These are phyloP conservation scores for Xylaria telfairii DNA, from an alignment of 495 filamentous ascomycete species.

Conservation along the genomic window DNA sequence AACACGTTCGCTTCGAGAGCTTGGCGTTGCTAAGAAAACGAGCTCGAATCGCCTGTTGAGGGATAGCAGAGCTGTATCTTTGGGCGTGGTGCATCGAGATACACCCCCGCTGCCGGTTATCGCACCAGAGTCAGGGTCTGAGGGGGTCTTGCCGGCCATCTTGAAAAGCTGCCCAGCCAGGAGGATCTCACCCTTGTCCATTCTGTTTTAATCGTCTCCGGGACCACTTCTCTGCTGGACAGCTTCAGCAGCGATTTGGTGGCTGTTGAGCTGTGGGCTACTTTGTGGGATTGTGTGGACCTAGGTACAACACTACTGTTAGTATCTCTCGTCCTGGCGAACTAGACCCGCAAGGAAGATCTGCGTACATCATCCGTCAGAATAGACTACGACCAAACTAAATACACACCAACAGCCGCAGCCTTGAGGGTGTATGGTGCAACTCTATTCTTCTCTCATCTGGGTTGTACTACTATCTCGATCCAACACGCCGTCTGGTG, in stretches of 20 bases:
- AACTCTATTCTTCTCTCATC: slow-evolving; percentile 39
- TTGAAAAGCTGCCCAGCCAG: slow-evolving; percentile 18
- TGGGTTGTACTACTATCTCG: slow-evolving; percentile 35
- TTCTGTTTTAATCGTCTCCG: slow-evolving; percentile 22
- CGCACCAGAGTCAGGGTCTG: slow-evolving; percentile 24
- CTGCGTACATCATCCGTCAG: slow-evolving; percentile 34
- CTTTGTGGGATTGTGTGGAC: slow-evolving; percentile 29
- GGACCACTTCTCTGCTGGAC: slow-evolving; percentile 30
- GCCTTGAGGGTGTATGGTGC: slow-evolving; percentile 38
- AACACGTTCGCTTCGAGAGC: not conserved
- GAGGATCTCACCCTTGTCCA: slow-evolving; percentile 25
- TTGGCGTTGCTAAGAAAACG: not conserved
- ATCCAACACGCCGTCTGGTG: slow-evolving; percentile 38
- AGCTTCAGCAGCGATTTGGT: slow-evolving; percentile 33
- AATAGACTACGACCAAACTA: slow-evolving; percentile 42
- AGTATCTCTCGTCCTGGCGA: slow-evolving; percentile 27
- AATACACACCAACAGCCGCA: slow-evolving; percentile 44
- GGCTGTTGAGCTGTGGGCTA: slow-evolving; percentile 32
- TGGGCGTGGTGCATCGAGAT: slow-evolving; percentile 14
- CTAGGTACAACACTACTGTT: slow-evolving; percentile 32
- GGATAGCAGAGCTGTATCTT: slow-evolving; percentile 10
- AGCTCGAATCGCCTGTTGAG: not conserved
- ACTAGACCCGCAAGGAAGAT: slow-evolving; percentile 27
- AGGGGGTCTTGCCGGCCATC: slow-evolving; percentile 13
- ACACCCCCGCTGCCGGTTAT: slow-evolving; percentile 18